Evolutionary conservation across 2,329 filamentous ascomycete genomes (phyloP).

Genomic region (Atkinsonella texensis): DNA sequence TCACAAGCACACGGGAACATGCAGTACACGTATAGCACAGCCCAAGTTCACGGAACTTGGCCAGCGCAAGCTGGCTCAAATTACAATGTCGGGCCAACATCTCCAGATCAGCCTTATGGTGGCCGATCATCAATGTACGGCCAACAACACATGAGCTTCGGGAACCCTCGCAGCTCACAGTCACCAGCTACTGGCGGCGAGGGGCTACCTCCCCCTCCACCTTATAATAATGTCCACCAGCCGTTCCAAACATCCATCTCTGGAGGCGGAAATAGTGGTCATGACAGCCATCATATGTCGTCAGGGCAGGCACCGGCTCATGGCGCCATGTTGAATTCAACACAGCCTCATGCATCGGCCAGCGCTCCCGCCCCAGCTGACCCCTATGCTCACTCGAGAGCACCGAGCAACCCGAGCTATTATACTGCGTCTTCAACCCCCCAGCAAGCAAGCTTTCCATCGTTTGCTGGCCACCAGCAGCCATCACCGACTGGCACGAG

Average conservation of each 20-base stretch:
- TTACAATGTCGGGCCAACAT: constrained; percentile 41
- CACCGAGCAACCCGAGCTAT: constrained; percentile 48
- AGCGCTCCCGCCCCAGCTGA: constrained; percentile 45
- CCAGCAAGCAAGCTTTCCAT: constrained; percentile 32
- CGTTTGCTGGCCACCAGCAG: constrained; percentile 30
- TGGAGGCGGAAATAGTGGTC: constrained; percentile 27
- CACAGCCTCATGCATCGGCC: constrained; percentile 38
- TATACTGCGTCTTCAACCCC: constrained; percentile 41
- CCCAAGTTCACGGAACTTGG: constrained; percentile 45
- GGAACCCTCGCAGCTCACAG: constrained; percentile 22
- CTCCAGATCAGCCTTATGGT: constrained; percentile 18
- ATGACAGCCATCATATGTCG: constrained; percentile 20
- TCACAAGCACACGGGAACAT: constrained; percentile 40
- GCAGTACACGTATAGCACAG: constrained; percentile 34
- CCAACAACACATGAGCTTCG: constrained; percentile 33
- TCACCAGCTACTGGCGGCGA: constrained; percentile 45
- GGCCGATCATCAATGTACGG: constrained; percentile 28
- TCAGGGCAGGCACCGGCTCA: constrained; percentile 16
- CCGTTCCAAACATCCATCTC: constrained; percentile 51
- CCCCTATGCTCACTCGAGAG: constrained; percentile 36
- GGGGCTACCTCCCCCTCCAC: constrained; percentile 46
- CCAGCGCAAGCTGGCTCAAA: constrained; percentile 36
- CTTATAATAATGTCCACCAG: constrained; percentile 56
- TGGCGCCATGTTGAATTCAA: constrained; percentile 15
- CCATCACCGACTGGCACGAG: constrained; percentile 34